Base-by-base conservation (phyloP, 768 basidiomycete species). In the Paxillus rubicundulus region DNA sequence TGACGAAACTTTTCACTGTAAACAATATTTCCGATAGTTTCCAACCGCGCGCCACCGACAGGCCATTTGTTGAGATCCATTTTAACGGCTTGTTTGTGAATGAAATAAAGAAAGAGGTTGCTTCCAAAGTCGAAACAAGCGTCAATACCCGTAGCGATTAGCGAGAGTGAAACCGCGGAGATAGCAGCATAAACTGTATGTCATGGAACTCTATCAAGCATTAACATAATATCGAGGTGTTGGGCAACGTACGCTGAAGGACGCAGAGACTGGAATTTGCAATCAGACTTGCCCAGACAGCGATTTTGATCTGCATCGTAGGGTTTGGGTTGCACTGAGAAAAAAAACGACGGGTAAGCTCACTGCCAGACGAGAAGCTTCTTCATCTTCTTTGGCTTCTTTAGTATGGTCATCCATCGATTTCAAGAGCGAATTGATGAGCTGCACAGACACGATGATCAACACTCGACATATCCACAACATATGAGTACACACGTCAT, bases 11-110 rank as follows among this genome's bases (percentile, higher is more conserved):
- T 56, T 56, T 55, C 41, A 82, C 91, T 92, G 60, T 93, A 96
- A 49, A 91, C 74, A 53, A 93, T 84, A 61, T 95, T 94, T 12
- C 90, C 91, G 49, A 92, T 91, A 4, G 89, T 93, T 67, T 94
- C 89, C 41, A 97, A 77, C 43, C 92, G 80, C n/a, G 88, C 82
- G 34, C 93, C 93, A 45, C 94, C 87, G 4, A 92, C 87, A 27
- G 95, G 93, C 94, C 92, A 98, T 59, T 89, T 89, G 68, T 87
- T 91, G 39, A 74, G 59, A 62, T 97, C 93, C 55, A 96, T 77
- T 32, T 60, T 77, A 10, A 62, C 70, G 1, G 92, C 85, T 61
- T 92, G 87, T 59, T 75, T 75, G 70, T 98, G 86, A 2, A 95
- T 74, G 77, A 81, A 85, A 59, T 84, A 87, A 3, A 94, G 76